phyloP scores from a whole-genome alignment of 441 rosid genomes.

The Eutrema salsugineum region DNA sequence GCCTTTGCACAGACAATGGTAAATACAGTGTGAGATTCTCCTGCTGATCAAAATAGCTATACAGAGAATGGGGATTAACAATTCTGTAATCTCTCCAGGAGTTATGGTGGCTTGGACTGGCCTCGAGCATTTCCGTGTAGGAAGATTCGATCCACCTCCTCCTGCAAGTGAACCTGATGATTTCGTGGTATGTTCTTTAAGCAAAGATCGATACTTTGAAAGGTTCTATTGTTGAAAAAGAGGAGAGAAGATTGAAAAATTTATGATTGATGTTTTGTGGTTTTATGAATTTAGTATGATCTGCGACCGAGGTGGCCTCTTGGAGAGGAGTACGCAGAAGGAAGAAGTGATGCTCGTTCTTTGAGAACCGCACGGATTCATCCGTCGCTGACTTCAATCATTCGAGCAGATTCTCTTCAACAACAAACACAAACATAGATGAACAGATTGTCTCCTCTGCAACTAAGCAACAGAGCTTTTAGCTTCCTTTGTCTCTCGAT shows the following conservation, averaged over 20 bases:
- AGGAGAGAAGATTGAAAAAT: background rate
- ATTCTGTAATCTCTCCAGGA: constrained; percentile 36
- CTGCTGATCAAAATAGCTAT: background rate
- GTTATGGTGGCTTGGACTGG: constrained; percentile 99
- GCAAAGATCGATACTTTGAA: background rate
- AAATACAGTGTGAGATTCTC: background rate
- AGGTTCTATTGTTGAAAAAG: background rate
- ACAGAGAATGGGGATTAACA: background rate
- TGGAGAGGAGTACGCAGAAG: constrained; percentile 83
- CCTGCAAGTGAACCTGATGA: constrained; percentile 70
- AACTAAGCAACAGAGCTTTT: background rate
- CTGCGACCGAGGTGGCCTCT: constrained; percentile 95
- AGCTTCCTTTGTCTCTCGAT: background rate
- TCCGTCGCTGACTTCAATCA: constrained; percentile 86
- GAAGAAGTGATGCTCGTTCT: constrained; percentile 89
- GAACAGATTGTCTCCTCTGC: background rate
- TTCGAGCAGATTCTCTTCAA: constrained; percentile 50
- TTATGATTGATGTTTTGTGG: constrained; percentile 14
- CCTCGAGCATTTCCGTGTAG: constrained; percentile 79
- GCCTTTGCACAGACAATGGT: constrained; percentile 96
- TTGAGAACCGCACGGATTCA: constrained; percentile 72
- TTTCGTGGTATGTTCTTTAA: constrained; percentile 46
- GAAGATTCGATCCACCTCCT: constrained; percentile 95
- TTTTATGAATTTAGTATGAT: constrained; percentile 55
- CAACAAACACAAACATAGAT: constrained; percentile 29